phyloP scores from a whole-genome alignment of 2,329 filamentous ascomycete species.

The Xenoacremonium recifei region DNA sequence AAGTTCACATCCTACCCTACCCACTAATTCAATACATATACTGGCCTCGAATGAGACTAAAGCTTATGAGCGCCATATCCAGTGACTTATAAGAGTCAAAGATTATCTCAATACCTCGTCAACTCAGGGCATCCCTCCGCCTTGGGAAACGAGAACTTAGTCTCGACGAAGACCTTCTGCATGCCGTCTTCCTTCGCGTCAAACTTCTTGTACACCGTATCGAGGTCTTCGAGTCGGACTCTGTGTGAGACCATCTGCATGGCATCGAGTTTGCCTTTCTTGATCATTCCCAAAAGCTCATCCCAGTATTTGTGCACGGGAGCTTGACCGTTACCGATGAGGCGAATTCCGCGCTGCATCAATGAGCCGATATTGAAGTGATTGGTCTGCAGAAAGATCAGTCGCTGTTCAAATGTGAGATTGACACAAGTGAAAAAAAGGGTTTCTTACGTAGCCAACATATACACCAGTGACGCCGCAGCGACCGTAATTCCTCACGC shows the following conservation, averaged over 20 bases:
- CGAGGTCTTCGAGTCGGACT: conserved; percentile 70
- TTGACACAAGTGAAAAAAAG: background rate
- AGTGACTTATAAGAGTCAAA: no score
- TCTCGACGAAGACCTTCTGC: conserved; percentile 76
- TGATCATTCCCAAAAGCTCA: conserved; percentile 67
- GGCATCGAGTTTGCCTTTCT: conserved; percentile 68
- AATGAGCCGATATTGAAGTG: conserved; percentile 75
- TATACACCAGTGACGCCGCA: conserved; percentile 75
- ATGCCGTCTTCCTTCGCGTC: conserved; percentile 63
- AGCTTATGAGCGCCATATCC: no score
- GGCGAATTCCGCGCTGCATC: conserved; percentile 82
- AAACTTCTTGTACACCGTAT: conserved; percentile 63
- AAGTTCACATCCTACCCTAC: no score
- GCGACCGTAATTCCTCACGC: conserved; percentile 69
- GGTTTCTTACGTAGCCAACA: conserved; percentile 52
- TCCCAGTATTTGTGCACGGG: conserved; percentile 86
- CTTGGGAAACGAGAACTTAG: conserved; percentile 52
- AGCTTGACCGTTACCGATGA: conserved; percentile 66
- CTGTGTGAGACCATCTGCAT: conserved; percentile 80
- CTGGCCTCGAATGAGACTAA: no score
- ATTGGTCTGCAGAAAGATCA: conserved; percentile 24
- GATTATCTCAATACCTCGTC: conserved; percentile 36
- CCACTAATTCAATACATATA: no score
- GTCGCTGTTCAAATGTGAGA: background rate
- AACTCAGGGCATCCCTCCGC: conserved; percentile 42